phyloP scores from a whole-genome alignment of 768 basidiomycete genomes.

The Boletus rex-veris region DNA sequence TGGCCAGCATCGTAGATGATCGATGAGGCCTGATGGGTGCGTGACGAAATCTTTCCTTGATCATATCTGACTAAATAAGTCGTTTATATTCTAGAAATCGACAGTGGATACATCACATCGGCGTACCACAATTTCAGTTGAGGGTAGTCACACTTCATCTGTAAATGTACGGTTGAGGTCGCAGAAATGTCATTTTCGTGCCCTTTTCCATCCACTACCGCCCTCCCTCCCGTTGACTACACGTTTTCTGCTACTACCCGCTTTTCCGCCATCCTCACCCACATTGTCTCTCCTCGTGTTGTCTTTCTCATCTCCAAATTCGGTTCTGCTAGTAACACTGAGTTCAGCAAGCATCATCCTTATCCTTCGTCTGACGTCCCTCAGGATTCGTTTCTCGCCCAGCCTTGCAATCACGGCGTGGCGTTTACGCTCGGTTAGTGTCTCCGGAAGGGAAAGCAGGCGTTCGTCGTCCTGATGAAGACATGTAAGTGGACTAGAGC shows the following conservation, averaged over 20 bases:
- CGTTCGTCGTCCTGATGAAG: conserved; percentile 47
- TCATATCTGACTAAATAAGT: conserved; percentile 4
- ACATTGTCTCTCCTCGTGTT: neutral
- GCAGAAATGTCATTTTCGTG: conserved; percentile 12
- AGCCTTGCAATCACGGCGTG: conserved; percentile 71
- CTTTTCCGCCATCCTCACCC: neutral
- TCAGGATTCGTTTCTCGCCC: conserved; percentile 75
- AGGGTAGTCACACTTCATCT: neutral
- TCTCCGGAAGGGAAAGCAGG: conserved; percentile 28
- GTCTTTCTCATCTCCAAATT: neutral
- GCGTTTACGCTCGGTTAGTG: conserved; percentile 44
- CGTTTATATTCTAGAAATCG: neutral
- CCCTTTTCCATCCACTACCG: conserved; percentile 16
- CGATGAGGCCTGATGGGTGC: neutral
- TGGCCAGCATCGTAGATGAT: neutral
- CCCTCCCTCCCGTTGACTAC: conserved; percentile 1
- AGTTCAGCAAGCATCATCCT: conserved; percentile 5
- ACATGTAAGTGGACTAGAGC: neutral
- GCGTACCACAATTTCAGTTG: neutral
- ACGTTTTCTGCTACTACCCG: conserved; percentile 15
- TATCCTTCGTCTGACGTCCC: conserved; percentile 21
- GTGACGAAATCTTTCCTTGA: neutral
- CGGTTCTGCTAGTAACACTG: neutral
- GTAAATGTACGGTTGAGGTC: neutral
- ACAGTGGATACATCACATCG: neutral